Conservation (phyloP, 1,284 basidiomycete species). For the Trichosporon sp. region DNA sequence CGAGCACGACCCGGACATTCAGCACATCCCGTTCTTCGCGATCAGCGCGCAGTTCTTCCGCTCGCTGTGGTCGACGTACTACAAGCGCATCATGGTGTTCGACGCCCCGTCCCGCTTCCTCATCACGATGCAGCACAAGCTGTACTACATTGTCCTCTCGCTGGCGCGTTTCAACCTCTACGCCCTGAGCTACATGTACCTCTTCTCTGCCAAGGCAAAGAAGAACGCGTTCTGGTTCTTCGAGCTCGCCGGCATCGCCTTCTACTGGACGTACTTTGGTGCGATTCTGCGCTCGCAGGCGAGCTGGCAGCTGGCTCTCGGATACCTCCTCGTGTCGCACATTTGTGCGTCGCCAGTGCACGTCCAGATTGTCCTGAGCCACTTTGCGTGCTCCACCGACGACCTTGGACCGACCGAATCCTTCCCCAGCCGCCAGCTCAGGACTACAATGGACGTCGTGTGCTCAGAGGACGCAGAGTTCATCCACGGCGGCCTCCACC, state of each 20-base stretch:
- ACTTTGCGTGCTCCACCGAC: slow-evolving; percentile 91
- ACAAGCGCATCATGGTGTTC: slow-evolving; percentile 79
- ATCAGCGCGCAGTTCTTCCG: slow-evolving; percentile 81
- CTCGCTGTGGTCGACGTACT: slow-evolving; percentile 88
- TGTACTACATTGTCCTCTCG: slow-evolving; percentile 88
- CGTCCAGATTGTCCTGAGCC: slow-evolving; percentile 82
- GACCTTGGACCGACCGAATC: slow-evolving; percentile 88
- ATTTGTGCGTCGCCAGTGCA: slow-evolving; percentile 54
- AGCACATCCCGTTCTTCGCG: slow-evolving; percentile 95
- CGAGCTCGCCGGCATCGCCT: slow-evolving; percentile 51
- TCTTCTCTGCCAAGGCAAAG: slow-evolving; percentile 52
- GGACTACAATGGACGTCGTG: slow-evolving; percentile 92
- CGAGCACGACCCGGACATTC: slow-evolving; percentile 81
- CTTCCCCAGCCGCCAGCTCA: slow-evolving; percentile 85
- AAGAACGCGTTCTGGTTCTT: slow-evolving; percentile 45
- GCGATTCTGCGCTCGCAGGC: slow-evolving; percentile 48
- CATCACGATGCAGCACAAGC: slow-evolving; percentile 75
- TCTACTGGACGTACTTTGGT: slow-evolving; percentile 55
- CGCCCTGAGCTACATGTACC: slow-evolving; percentile 73
- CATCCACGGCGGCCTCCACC: slow-evolving; percentile 84
- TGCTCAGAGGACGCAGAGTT: slow-evolving; percentile 79
- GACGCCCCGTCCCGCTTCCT: slow-evolving; percentile 65
- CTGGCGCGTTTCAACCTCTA: slow-evolving; percentile 96
- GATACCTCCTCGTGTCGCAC: slow-evolving; percentile 53
- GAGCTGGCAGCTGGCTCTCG: slow-evolving; percentile 46